Conservation (phyloP, 2,329 filamentous ascomycete genomes). For the Cryphonectria naterciae region DNA sequence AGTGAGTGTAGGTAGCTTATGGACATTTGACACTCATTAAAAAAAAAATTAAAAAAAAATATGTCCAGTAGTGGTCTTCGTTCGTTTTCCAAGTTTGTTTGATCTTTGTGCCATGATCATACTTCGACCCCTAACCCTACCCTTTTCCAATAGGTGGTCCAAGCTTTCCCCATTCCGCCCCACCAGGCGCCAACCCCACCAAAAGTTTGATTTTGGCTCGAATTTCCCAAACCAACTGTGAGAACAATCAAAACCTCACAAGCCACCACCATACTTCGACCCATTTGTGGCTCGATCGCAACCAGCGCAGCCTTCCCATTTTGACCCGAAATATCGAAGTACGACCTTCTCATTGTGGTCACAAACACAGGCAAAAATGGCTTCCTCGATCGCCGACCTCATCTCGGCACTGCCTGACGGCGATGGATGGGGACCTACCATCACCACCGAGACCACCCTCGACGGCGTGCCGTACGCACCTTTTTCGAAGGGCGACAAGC, state of each 20-base stretch:
- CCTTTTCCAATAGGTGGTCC: not conserved
- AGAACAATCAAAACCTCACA: slow-evolving; percentile 20
- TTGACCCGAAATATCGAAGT: not conserved
- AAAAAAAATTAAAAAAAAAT: no score
- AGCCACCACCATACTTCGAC: slow-evolving; percentile 6
- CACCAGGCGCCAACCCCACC: slow-evolving; percentile 24
- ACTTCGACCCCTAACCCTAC: not conserved
- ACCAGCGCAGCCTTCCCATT: not conserved
- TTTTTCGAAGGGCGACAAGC: slow-evolving; percentile 97
- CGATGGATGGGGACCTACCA: slow-evolving; percentile 85
- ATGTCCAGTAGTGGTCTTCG: not conserved
- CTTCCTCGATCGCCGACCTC: slow-evolving; percentile 56
- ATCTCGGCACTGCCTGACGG: slow-evolving; percentile 74
- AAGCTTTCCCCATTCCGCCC: slow-evolving; percentile 8
- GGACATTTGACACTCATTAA: no score
- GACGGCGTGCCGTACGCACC: slow-evolving; percentile 96
- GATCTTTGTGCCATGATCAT: no score
- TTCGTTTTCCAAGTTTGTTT: not conserved
- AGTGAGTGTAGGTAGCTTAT: not conserved
- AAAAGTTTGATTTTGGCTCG: slow-evolving; percentile 27
- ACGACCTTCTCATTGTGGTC: not conserved
- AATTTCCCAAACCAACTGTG: slow-evolving; percentile 9
- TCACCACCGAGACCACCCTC: slow-evolving; percentile 83
- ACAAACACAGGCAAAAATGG: slow-evolving; percentile 31
- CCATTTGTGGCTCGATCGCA: slow-evolving; percentile 9